Percentiles rank a stretch among this genome's conserved stretches.
Conservation (phyloP, 345 rosid species). For the Gossypium australe region DNA sequence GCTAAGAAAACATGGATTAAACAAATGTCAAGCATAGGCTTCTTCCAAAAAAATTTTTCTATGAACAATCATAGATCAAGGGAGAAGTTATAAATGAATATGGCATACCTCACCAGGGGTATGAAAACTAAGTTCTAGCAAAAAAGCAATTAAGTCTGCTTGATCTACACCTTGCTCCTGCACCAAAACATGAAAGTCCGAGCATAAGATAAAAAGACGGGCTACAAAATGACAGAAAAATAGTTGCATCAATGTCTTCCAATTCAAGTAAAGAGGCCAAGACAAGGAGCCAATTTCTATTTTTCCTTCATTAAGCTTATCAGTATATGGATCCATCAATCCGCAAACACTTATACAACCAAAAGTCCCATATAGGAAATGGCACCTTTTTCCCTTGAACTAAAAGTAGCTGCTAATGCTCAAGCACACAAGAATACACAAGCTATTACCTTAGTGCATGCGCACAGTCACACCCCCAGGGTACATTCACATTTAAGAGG, state of each 20-base stretch:
- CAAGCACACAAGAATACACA: neutral
- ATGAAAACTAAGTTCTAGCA: constrained; percentile 97
- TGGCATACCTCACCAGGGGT: constrained; percentile 74
- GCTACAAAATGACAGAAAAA: neutral
- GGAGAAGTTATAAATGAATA: neutral
- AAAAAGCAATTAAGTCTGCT: constrained; percentile 82
- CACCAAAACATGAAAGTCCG: constrained; percentile 21
- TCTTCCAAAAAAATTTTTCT: neutral
- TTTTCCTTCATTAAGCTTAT: neutral
- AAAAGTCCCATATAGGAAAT: neutral
- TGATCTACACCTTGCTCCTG: constrained; percentile 88
- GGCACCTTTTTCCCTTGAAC: neutral
- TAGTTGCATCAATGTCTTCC: neutral
- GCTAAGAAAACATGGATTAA: neutral
- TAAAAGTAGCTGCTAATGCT: neutral
- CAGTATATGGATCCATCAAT: neutral
- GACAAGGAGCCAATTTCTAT: neutral
- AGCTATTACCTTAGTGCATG: neutral
- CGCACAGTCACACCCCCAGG: neutral
- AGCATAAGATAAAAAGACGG: neutral
- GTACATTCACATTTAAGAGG: neutral
- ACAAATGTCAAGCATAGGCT: constrained; percentile 1
- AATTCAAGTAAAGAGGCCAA: neutral
- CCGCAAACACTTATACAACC: neutral
- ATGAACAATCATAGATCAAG: neutral